These are phyloP conservation scores for Phytopythium kandeliae DNA, from an alignment of 352 stramenopile species.

Conservation along the genomic window DNA sequence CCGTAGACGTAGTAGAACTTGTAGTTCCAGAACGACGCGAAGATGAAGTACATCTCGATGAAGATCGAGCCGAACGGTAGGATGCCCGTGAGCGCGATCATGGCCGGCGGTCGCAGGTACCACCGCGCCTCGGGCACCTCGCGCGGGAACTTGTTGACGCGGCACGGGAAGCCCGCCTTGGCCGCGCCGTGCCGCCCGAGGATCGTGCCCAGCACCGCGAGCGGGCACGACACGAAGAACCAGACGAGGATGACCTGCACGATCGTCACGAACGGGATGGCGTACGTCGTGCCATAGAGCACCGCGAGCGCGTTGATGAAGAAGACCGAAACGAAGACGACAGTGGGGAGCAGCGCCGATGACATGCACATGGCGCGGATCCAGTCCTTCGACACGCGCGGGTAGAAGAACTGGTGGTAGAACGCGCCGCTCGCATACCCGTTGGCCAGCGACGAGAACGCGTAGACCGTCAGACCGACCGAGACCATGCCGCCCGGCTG, in stretches of 20 bases:
- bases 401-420: slow-evolving; percentile 91
- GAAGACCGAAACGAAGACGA: slow-evolving; percentile 84
- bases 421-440: slow-evolving; percentile 88
- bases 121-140: slow-evolving; percentile 74
- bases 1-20: slow-evolving; percentile 99
- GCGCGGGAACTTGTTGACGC: slow-evolving; percentile 97
- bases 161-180: slow-evolving; percentile 84
- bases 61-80: slow-evolving; percentile 99
- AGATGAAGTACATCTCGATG: slow-evolving; percentile 99
- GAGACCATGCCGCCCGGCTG: slow-evolving; percentile 95
- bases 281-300: slow-evolving; percentile 80
- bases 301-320: slow-evolving; percentile 86
- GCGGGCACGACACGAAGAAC: slow-evolving; percentile 96
- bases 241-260: slow-evolving; percentile 94
- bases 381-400: slow-evolving; percentile 87
- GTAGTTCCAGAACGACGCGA: slow-evolving; percentile 99
- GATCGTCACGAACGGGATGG: slow-evolving; percentile 83
- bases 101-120: slow-evolving; percentile 76
- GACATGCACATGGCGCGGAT: slow-evolving; percentile 87
- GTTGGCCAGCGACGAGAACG: slow-evolving; percentile 88
- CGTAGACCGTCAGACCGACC: slow-evolving; percentile 94
- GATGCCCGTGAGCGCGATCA: slow-evolving; percentile 95
- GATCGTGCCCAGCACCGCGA: slow-evolving; percentile 96
- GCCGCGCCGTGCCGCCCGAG: slow-evolving; percentile 92
- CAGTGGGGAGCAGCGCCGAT: slow-evolving; percentile 60